Base-by-base conservation (phyloP, 164 flowering plant species). In the Paratinospora sagittata region DNA sequence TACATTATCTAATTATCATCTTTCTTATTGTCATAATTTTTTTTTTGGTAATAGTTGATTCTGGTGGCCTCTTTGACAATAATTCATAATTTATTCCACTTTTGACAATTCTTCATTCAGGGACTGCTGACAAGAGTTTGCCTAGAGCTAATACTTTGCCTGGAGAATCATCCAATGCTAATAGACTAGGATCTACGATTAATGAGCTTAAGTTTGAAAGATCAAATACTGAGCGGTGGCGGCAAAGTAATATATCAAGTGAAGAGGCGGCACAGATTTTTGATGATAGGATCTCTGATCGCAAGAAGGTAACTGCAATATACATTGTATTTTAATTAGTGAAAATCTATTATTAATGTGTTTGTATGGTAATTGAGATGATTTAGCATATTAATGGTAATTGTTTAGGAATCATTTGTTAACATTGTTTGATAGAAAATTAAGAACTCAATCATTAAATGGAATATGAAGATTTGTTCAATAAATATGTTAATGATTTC, bases 201-300 rank as follows among this genome's bases (percentile, higher is more conserved):
- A 64, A 74, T 70, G 80, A 71, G 17, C 61, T 41, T 52, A 86
- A 78, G 72, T 74, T 91, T 72, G 93, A 81, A 73, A 84, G 88
- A 75, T 85, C 98, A 57, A 90, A 87, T 80, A 88, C 97, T 26
- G 97, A 92, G 83, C 84, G 80, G 75, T 86, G 75, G 23, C 81
- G 79, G 78, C 86, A 74, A 70, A 74, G 62, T 43, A 81, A 72
- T 72, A 49, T 81, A 41, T 81, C 69, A 75, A 75, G 87, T 70
- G 82, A 77, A 75, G 88, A 88, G 33, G 86, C 92, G 36, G 90
- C 90, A 27, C 84, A 87, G 63, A 81, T 95, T 77, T 89, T 87
- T 83, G 90, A 90, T 78, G 84, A 86, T 52, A 90, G 82, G 66
- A 83, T 90, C 62, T 71, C 97, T 67, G 84, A 69, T 23, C 86